phyloP scores from a whole-genome alignment of 352 stramenopile species.

The Globisporangium lucens region DNA sequence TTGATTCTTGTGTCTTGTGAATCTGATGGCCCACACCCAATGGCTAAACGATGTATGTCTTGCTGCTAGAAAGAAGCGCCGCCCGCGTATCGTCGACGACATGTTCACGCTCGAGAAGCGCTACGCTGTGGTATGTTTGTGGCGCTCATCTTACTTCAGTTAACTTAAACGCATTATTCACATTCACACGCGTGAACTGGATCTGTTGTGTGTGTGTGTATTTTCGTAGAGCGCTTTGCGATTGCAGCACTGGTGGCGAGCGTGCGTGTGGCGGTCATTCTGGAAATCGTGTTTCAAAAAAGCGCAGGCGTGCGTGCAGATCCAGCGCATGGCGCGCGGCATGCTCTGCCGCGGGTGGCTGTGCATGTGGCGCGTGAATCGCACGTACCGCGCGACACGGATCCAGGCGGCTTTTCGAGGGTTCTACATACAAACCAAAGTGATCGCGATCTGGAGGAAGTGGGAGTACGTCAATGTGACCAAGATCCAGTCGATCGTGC shows the following conservation, averaged over 20 bases:
- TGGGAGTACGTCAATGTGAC: slow-evolving; percentile 58
- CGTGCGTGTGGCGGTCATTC: slow-evolving; percentile 34
- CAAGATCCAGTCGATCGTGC: slow-evolving; percentile 66
- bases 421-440: slow-evolving; percentile 35
- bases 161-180: too few relatives aligned
- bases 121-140: slow-evolving; percentile 33
- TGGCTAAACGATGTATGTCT: not conserved
- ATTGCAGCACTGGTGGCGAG: slow-evolving; percentile 63
- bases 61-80: slow-evolving; percentile 35
- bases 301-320: slow-evolving; percentile 35
- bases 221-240: slow-evolving; percentile 28
- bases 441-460: slow-evolving; percentile 44
- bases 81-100: slow-evolving; percentile 65
- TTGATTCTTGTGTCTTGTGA: not conserved
- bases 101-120: slow-evolving; percentile 63
- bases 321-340: slow-evolving; percentile 54
- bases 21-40: not conserved
- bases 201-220: not conserved
- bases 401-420: slow-evolving; percentile 63
- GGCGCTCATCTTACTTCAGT: not conserved
- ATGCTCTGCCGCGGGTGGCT: slow-evolving; percentile 51
- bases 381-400: slow-evolving; percentile 39
- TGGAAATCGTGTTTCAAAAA: slow-evolving; percentile 46
- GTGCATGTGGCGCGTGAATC: slow-evolving; percentile 52
- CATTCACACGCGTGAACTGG: not conserved